These are phyloP conservation scores for Penicillium cosmopolitanum DNA, from an alignment of 495 filamentous ascomycete genomes.

Conservation along the genomic window DNA sequence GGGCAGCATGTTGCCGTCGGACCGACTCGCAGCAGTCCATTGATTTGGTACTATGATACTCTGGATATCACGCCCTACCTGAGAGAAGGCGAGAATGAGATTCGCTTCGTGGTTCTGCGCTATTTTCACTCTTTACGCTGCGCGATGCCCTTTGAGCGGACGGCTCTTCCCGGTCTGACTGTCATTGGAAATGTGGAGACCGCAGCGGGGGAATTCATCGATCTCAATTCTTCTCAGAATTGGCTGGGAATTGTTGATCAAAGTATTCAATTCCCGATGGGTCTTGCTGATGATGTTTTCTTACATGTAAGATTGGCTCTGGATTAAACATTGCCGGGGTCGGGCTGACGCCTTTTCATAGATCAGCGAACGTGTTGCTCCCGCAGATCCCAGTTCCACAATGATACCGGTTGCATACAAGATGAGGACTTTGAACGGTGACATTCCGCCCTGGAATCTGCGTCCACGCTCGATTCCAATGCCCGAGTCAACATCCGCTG, in stretches of 20 bases:
- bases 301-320: constrained; percentile 37
- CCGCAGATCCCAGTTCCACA: constrained; percentile 1
- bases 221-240: constrained; percentile 22
- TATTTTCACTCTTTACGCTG: constrained; percentile 35
- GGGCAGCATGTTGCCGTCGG: constrained; percentile 37
- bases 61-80: constrained; percentile 40
- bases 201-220: constrained; percentile 12
- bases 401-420: constrained; percentile 29
- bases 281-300: constrained; percentile 41
- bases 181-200: constrained; percentile 31
- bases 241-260: constrained; percentile 36
- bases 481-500: constrained; percentile 27
- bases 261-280: constrained; percentile 35
- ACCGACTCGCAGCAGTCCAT: constrained; percentile 35
- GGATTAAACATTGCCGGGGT: background rate
- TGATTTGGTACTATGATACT: constrained; percentile 46
- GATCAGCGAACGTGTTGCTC: constrained; percentile 42
- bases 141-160: constrained; percentile 42
- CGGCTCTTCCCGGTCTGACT: constrained; percentile 38
- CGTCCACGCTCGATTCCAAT: constrained; percentile 38
- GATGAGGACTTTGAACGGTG: constrained; percentile 39
- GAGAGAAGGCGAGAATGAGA: constrained; percentile 31
- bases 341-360: constrained; percentile 11
- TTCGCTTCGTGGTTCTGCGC: constrained; percentile 34
- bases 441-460: constrained; percentile 40